Percentiles rank a stretch among this genome's conserved stretches.
Conservation (phyloP, 2,329 filamentous ascomycete genomes). For the Xylogone sp. region DNA sequence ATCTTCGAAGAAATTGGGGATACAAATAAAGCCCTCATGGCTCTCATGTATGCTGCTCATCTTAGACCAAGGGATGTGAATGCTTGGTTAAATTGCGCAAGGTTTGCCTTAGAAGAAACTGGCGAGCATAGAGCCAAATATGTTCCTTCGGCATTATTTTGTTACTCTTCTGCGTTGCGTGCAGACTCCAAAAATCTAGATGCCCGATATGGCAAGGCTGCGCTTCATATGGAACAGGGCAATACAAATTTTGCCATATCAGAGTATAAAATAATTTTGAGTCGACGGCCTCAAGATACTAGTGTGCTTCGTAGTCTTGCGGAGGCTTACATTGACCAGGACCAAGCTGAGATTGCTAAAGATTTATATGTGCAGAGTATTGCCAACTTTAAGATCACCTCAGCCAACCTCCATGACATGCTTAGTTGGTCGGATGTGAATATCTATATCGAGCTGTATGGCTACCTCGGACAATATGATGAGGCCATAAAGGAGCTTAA, state of each 20-base stretch:
- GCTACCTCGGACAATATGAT: slow-evolving; percentile 56
- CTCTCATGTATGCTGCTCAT: slow-evolving; percentile 59
- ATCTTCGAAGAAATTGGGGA: slow-evolving; percentile 59
- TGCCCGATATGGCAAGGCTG: slow-evolving; percentile 56
- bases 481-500: slow-evolving; percentile 70
- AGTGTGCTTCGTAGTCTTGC: slow-evolving; percentile 30
- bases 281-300: slow-evolving; percentile 44
- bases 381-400: slow-evolving; percentile 16
- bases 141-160: slow-evolving; percentile 52
- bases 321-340: slow-evolving; percentile 28
- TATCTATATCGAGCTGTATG: slow-evolving; percentile 79
- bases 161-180: slow-evolving; percentile 56
- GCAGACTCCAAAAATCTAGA: slow-evolving; percentile 49
- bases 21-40: slow-evolving; percentile 52
- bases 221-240: slow-evolving; percentile 52
- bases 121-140: slow-evolving; percentile 42
- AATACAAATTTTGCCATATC: slow-evolving; percentile 49
- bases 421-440: slow-evolving; percentile 75
- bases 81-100: slow-evolving; percentile 54
- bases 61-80: slow-evolving; percentile 56
- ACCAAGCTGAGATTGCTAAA: slow-evolving; percentile 27
- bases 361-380: slow-evolving; percentile 29
- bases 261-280: slow-evolving; percentile 53
- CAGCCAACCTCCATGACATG: slow-evolving; percentile 5
- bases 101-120: slow-evolving; percentile 49